These are phyloP conservation scores for Trichosanthes cucumerina DNA, from an alignment of 306 rosid genomes.

Conservation along the genomic window DNA sequence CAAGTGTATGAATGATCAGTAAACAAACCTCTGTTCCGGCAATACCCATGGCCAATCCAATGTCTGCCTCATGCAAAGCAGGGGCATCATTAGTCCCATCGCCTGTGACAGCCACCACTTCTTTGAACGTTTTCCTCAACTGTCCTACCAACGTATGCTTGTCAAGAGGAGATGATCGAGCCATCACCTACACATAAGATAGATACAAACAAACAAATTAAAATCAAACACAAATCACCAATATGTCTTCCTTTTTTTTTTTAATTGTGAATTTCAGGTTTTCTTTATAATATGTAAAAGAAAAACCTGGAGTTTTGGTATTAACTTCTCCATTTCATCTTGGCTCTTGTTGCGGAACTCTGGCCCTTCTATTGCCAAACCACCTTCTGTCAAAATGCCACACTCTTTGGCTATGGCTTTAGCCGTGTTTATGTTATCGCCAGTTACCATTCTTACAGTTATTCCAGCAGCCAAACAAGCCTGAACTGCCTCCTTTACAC, in stretches of 20 bases:
- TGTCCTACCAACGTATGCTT: slow-evolving; percentile 70
- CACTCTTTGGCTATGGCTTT: slow-evolving; percentile 94
- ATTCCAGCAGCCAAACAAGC: slow-evolving; percentile 76
- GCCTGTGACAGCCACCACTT: slow-evolving; percentile 93
- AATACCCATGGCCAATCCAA: slow-evolving; percentile 92
- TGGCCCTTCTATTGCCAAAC: slow-evolving; percentile 81
- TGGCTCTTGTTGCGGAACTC: slow-evolving; percentile 50
- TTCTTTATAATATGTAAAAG: neutral
- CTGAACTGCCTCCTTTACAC: slow-evolving; percentile 74
- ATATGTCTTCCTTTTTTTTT: neutral
- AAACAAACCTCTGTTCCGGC: slow-evolving; percentile 92
- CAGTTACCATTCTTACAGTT: slow-evolving; percentile 77
- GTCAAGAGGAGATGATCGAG: slow-evolving; percentile 81
- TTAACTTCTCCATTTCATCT: slow-evolving; percentile 45
- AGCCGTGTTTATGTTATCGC: slow-evolving; percentile 86
- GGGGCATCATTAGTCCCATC: slow-evolving; percentile 98
- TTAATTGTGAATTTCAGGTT: neutral
- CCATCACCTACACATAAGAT: slow-evolving; percentile 64
- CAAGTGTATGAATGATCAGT: neutral
- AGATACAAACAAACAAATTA: neutral
- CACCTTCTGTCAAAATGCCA: slow-evolving; percentile 76
- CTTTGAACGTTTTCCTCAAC: slow-evolving; percentile 44
- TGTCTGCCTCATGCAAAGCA: slow-evolving; percentile 84
- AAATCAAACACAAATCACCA: neutral
- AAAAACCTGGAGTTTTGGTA: slow-evolving; percentile 81